A percentile compares a stretch with the other conserved stretches of the same genome.
phyloP scores from a whole-genome alignment of 345 rosid genomes.

The Moringa oleifera region DNA sequence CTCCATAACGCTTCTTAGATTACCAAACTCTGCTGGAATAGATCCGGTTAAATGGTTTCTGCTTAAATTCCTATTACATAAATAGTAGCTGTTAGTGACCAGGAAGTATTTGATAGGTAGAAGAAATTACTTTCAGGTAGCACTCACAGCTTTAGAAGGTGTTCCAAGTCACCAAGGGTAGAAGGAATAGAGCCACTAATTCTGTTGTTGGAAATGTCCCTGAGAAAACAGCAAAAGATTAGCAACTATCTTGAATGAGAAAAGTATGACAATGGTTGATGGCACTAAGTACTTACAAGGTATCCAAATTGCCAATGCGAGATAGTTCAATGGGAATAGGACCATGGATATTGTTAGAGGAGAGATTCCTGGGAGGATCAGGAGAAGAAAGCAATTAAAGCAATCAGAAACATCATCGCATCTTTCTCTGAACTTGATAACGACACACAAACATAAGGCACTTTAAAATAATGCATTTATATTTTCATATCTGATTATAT shows the following conservation, averaged over 20 bases:
- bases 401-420: background rate
- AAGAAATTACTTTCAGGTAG: constrained; percentile 6
- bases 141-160: constrained; percentile 85
- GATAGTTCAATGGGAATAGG: constrained; percentile 86
- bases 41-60: constrained; percentile 60
- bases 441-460: background rate
- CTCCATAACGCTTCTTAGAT: constrained; percentile 83
- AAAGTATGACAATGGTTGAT: constrained; percentile 3
- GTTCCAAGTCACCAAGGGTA: constrained; percentile 93
- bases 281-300: constrained; percentile 51
- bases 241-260: constrained; percentile 5
- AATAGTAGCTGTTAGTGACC: constrained; percentile 7
- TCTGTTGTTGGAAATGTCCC: constrained; percentile 85
- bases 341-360: constrained; percentile 68
- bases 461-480: background rate
- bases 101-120: constrained; percentile 4
- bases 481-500: background rate
- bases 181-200: constrained; percentile 81
- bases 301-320: constrained; percentile 85
- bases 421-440: no score
- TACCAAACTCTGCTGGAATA: constrained; percentile 85
- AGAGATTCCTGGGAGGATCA: constrained; percentile 56
- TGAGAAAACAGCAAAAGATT: constrained; percentile 16
- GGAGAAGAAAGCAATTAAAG: background rate
- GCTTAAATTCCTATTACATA: constrained; percentile 67